Conservation (phyloP, 371 early-diverging fungal genomes). For the Rhizopus stolonifer region DNA sequence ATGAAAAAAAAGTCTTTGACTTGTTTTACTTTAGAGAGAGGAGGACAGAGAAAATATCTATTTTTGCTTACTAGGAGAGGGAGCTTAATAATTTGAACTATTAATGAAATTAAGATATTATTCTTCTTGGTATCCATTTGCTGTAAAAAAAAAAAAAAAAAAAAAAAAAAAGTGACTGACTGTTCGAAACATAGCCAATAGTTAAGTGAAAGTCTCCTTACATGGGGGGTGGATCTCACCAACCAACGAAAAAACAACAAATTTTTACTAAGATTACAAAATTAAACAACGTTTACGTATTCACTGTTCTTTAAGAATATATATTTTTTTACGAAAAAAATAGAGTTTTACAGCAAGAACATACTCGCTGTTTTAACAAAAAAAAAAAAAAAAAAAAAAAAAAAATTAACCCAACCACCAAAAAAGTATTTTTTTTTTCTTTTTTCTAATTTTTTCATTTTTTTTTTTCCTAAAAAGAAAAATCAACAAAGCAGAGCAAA, state of each 20-base stretch:
- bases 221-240: slow-evolving; percentile 15
- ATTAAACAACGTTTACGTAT: background rate
- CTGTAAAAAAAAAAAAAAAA: no score
- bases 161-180: slow-evolving; percentile 2
- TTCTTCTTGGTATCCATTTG: no score
- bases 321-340: background rate
- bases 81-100: no score
- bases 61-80: no score
- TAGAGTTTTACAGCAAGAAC: background rate
- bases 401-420: slow-evolving; percentile 2
- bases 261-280: background rate
- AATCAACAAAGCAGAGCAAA: background rate
- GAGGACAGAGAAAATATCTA: no score
- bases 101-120: no score
- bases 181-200: slow-evolving; percentile 26
- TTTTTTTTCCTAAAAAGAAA: slow-evolving; percentile 11
- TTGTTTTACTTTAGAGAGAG: no score
- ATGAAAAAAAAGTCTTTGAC: no score
- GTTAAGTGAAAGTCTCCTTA: slow-evolving; percentile 10
- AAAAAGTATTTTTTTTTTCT: background rate
- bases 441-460: slow-evolving; percentile 8
- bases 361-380: no score
- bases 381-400: slow-evolving; percentile 4
- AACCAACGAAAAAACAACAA: background rate
- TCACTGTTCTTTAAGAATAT: no score